These are phyloP conservation scores for Dothideomycetes sp. DNA, from an alignment of 2,329 filamentous ascomycete species.

Conservation along the genomic window DNA sequence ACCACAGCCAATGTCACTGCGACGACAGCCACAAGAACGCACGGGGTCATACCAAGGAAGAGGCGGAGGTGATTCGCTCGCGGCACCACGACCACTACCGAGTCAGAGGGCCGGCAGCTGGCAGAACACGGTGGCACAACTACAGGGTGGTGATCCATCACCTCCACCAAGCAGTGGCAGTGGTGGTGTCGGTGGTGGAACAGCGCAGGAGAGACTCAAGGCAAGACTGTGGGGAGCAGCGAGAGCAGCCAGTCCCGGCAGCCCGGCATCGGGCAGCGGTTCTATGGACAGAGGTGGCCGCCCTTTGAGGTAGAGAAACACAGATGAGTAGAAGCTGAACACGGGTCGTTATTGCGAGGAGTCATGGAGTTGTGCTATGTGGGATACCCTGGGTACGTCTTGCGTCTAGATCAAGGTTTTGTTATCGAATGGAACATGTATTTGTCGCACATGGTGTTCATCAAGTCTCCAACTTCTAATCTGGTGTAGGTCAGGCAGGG, in stretches of 20 bases:
- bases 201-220: slow-evolving; percentile 74
- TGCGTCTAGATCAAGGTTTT: too few relatives aligned
- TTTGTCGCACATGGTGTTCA: too few relatives aligned
- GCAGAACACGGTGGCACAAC: slow-evolving; percentile 43
- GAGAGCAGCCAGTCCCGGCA: background rate
- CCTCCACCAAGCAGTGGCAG: slow-evolving; percentile 31
- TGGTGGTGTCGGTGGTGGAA: slow-evolving; percentile 36
- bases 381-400: background rate
- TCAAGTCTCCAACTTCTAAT: too few relatives aligned
- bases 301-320: too few relatives aligned
- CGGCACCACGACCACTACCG: slow-evolving; percentile 51
- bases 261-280: background rate
- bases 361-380: background rate
- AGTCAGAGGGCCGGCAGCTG: slow-evolving; percentile 68
- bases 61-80: slow-evolving; percentile 12
- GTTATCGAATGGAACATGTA: too few relatives aligned
- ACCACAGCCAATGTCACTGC: slow-evolving; percentile 18
- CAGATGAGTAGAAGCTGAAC: background rate
- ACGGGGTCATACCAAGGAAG: slow-evolving; percentile 15
- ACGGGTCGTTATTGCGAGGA: background rate
- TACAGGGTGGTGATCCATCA: slow-evolving; percentile 27
- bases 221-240: slow-evolving; percentile 56
- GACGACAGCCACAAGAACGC: slow-evolving; percentile 25
- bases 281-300: too few relatives aligned
- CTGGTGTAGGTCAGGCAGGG: too few relatives aligned